Evolutionary conservation across 2,329 filamentous ascomycete genomes (phyloP), one percentile per base, ranked within the genome.

Genomic region (Chaetomiaceae sp.): DNA sequence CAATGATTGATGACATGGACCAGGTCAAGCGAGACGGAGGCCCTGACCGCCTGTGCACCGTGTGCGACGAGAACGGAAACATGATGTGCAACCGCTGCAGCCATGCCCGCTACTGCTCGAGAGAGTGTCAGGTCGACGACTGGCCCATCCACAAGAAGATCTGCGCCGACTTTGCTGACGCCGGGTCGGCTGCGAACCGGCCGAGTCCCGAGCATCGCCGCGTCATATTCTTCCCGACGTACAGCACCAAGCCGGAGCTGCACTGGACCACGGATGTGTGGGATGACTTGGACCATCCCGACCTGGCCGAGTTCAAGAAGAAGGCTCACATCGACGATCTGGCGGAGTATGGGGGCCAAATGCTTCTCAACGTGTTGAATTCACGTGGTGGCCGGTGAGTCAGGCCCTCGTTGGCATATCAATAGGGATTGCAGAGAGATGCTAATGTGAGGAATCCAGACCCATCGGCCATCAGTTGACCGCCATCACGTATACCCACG

Each of bases 91-190:
- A 8, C 27, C 9, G 23, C 13, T 58, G 56, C 51, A 21, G 47
- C 8, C n/a, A 20, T 4, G 54, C 57, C 10, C 11, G 21, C 3
- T 58, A 58, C 51, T 57, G 57, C 27, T 57, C 55, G 2, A 6
- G 14, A 7, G 32, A 42, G 3, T 57, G 57, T 33, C 48, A 57
- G 46, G 16, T 23, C 4, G n/a, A 29, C 5, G 57, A 59, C 52
- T 51, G 49, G 48, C 23, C 45, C 30, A 16, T 55, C 14, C 57
- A 59, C 49, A 53, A 53, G 51, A 47, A 48, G 37, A 11, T 59
- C 16, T 59, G 57, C 40, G 23, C 49, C 5, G 48, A 38, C 14
- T 48, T 59, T 27, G 42, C 33, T 1, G 42, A 32, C 13, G 8
- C 25, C 5, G 32, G 16, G 4, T 10, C 29, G 1, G 23, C 36